Percentiles rank a stretch among this genome's conserved stretches.
Evolutionary conservation across 140 eudicot genomes (phyloP).

Genomic region (Cichorium intybus): DNA sequence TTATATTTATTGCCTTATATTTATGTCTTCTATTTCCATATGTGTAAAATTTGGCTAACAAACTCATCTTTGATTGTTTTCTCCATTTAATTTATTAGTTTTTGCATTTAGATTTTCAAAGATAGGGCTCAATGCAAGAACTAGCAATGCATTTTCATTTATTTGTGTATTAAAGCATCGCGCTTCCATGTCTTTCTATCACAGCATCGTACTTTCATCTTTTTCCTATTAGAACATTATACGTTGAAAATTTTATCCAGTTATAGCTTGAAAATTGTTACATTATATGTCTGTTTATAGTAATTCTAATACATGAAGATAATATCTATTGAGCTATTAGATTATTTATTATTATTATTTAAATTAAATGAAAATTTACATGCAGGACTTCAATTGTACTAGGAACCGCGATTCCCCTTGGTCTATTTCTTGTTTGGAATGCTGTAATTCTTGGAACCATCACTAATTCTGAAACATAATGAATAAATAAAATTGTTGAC

Average conservation of each 20-base stretch:
- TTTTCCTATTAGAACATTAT: neutral
- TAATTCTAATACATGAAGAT: neutral
- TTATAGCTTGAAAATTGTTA: neutral
- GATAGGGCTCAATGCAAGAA: neutral
- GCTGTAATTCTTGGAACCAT: conserved; percentile 92
- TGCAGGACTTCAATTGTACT: conserved; percentile 83
- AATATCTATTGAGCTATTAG: neutral
- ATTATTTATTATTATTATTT: neutral
- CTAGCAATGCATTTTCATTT: neutral
- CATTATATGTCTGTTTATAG: neutral
- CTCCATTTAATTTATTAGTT: neutral
- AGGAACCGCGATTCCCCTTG: conserved; percentile 92
- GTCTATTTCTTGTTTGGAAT: conserved; percentile 85
- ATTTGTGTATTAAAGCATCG: too few relatives aligned
- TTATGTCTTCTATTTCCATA: conserved; percentile 12
- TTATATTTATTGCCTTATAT: conserved; percentile 10
- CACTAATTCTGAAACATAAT: conserved; percentile 45
- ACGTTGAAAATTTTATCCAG: too few relatives aligned
- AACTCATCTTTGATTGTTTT: neutral
- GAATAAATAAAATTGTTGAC: conserved; percentile 52
- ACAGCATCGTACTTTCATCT: too few relatives aligned
- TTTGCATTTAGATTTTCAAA: neutral
- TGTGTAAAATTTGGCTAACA: too few relatives aligned
- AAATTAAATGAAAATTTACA: conserved; percentile 2
- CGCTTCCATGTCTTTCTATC: too few relatives aligned